Evolutionary conservation across 1,284 basidiomycete species (phyloP).

Genomic region (Entoloma clypeatum): DNA sequence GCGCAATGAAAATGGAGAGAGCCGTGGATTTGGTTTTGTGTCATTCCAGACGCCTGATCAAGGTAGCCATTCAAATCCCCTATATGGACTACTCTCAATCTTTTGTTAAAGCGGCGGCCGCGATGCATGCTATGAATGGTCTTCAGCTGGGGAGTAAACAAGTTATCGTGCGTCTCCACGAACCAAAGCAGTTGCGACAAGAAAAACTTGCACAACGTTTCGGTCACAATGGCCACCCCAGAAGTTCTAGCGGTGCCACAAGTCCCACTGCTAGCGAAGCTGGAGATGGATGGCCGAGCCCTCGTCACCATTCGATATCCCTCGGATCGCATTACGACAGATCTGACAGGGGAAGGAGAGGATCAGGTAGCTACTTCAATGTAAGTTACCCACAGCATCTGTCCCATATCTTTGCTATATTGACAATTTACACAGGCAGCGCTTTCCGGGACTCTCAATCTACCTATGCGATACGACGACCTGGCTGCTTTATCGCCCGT

Average conservation of each 20-base stretch:
- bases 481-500: constrained; percentile 76
- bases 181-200: constrained; percentile 84
- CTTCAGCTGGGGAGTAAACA: constrained; percentile 66
- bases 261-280: constrained; percentile 77
- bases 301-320: constrained; percentile 51
- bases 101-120: constrained; percentile 50
- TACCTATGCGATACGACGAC: constrained; percentile 80
- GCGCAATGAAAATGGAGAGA: constrained; percentile 81
- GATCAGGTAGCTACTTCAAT: constrained; percentile 80
- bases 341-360: constrained; percentile 62
- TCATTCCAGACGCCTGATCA: constrained; percentile 82
- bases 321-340: constrained; percentile 58
- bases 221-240: constrained; percentile 70
- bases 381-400: constrained; percentile 35
- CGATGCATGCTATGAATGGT: constrained; percentile 81
- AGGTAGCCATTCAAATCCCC: constrained; percentile 43
- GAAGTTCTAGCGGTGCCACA: constrained; percentile 74
- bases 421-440: constrained; percentile 52
- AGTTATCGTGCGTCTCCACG: constrained; percentile 83
- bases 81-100: constrained; percentile 6
- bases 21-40: constrained; percentile 95
- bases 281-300: constrained; percentile 74
- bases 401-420: neutral
- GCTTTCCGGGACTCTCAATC: constrained; percentile 67
- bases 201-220: constrained; percentile 84